A percentile compares a stretch with the other conserved stretches of the same genome.
phyloP scores from a whole-genome alignment of 2,329 filamentous ascomycete genomes.

The Sclerotinia glacialis region DNA sequence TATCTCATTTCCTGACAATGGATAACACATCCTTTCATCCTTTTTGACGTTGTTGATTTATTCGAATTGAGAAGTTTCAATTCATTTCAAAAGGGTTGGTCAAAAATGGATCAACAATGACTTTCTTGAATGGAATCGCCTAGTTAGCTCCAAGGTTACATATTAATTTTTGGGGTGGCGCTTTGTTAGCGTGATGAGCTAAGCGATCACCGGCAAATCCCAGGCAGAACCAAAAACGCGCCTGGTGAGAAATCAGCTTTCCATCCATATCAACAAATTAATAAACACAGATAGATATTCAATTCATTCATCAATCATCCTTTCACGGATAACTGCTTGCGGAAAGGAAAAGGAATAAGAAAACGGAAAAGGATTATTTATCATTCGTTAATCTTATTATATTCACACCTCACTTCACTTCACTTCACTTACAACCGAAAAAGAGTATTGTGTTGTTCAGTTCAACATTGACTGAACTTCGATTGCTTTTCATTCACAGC shows the following conservation, averaged over 20 bases:
- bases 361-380: not conserved
- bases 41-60: not conserved
- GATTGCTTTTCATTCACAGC: conserved; percentile 1
- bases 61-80: not conserved
- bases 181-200: conserved; percentile 12
- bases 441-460: not conserved
- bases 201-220: conserved; percentile 18
- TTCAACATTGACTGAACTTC: not conserved
- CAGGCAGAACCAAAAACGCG: conserved; percentile 17
- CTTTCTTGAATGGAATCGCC: not conserved
- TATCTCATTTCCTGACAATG: not conserved
- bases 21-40: not conserved
- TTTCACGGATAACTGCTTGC: conserved; percentile 4
- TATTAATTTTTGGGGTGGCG: conserved; percentile 5
- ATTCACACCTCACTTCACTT: not conserved
- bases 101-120: conserved; percentile 3
- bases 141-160: no score
- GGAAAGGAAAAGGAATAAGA: not conserved
- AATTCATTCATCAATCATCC: conserved; percentile 18
- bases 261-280: conserved; percentile 13
- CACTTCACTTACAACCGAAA: not conserved
- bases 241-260: conserved; percentile 20
- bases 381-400: not conserved
- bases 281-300: not conserved
- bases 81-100: not conserved